Conservation (phyloP, 306 rosid genomes). For the Coriaria nepalensis region DNA sequence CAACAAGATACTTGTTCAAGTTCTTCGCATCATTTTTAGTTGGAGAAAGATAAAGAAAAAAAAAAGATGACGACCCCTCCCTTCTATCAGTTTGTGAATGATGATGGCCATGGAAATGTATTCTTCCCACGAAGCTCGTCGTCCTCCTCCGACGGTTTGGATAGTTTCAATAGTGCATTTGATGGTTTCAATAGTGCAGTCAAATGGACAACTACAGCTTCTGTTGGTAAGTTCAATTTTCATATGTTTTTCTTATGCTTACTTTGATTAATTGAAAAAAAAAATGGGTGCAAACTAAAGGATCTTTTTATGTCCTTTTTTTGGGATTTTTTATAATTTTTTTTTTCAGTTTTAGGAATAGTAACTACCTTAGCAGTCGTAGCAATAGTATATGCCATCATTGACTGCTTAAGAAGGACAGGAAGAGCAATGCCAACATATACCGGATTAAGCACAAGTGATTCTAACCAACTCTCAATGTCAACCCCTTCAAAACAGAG, state of each 20-base stretch:
- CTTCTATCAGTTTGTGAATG: background rate
- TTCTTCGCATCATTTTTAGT: no score
- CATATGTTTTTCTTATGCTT: background rate
- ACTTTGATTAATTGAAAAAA: background rate
- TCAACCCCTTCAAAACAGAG: conserved; percentile 9
- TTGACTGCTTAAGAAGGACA: conserved; percentile 40
- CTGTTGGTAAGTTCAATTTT: background rate
- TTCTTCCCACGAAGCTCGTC: background rate
- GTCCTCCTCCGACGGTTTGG: background rate
- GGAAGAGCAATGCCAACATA: conserved; percentile 32
- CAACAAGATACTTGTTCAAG: no score
- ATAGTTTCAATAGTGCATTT: background rate
- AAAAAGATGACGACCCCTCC: no score
- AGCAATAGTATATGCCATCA: conserved; percentile 34
- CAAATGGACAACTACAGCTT: background rate
- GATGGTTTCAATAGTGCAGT: background rate
- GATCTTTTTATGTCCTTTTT: background rate
- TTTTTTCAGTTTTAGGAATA: conserved; percentile 24
- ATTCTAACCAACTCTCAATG: conserved; percentile 9
- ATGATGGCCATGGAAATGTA: background rate
- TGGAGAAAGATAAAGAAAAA: no score
- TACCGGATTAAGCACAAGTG: conserved; percentile 16
- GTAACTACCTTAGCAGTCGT: conserved; percentile 17
- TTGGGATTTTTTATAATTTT: background rate
- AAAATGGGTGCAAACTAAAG: background rate